Evolutionary conservation across 805 yeast genomes (phyloP), one percentile per base, ranked within the genome.

Genomic region (Ogataea dorogensis): DNA sequence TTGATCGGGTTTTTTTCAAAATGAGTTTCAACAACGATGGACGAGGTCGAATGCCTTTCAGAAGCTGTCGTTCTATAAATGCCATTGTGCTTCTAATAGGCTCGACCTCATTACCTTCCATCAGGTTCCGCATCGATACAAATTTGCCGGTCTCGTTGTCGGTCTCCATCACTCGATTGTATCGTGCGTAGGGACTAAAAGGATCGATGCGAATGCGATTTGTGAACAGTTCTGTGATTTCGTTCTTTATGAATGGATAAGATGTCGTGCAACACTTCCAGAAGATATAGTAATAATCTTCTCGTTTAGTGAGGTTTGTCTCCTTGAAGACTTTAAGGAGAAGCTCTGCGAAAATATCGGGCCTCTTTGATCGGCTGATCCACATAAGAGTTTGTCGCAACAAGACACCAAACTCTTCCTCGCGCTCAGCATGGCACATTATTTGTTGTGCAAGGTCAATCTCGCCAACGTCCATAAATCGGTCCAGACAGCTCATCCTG

Each of bases 301-400:
- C 47, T 17, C 47, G 40, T 20, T 51, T 40, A 16, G 25, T 30
- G n/a, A 49, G 35, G 3, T 42, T 43, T 5, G 40, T 23, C 12
- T 58, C 48, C 47, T 50, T n/a, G 51, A 58, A 37, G 54, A 59
- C 15, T 59, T 53, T 42, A 35, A 47, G 18, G 42, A 56, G 30
- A 11, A 58, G 32, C 11, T 33, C 22, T 10, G 49, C 42, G 16
- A 53, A 39, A 3, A 49, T 24, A 6, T 51, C 53, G 2, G 61
- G 53, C 11, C 46, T 42, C 12, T 40, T 32, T 13, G 43, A 31
- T 9, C 31, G 30, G 13, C 38, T 49, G 10, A 54, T 21, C 42
- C 47, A 42, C 14, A 41, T 36, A 2, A 51, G 17, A 2, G 58
- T 30, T 12, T 30, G 33, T 10, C 27, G 32, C 19, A 51, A 13